Evolutionary conservation across 768 basidiomycete species (phyloP).

Genomic region (Gloeophyllum trabeum): DNA sequence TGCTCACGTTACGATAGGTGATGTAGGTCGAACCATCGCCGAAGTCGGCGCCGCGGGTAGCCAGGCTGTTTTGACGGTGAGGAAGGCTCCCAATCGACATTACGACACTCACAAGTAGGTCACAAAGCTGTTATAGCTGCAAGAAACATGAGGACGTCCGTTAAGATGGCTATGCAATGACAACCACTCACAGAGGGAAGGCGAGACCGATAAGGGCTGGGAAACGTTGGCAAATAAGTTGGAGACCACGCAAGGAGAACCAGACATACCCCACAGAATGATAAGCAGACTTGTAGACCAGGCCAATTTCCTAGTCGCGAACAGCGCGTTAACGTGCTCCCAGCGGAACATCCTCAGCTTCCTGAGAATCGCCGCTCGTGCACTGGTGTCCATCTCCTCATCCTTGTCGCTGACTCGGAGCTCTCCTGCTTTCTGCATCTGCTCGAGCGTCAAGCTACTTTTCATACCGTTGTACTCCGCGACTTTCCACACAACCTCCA

Average conservation of each 20-base stretch:
- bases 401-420: conserved; percentile 3
- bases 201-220: conserved; percentile 68
- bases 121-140: conserved; percentile 39
- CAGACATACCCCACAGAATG: conserved; percentile 34
- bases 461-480: conserved; percentile 48
- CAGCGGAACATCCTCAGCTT: conserved; percentile 26
- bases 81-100: neutral
- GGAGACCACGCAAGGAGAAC: neutral
- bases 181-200: conserved; percentile 43
- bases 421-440: conserved; percentile 22
- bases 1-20: conserved; percentile 59
- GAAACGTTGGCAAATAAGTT: neutral
- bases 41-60: conserved; percentile 55
- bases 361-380: conserved; percentile 25
- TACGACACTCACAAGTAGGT: conserved; percentile 38
- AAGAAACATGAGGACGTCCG: neutral
- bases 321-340: conserved; percentile 34
- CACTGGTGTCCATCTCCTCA: conserved; percentile 22
- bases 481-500: conserved; percentile 48
- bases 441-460: conserved; percentile 36
- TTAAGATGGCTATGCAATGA: neutral
- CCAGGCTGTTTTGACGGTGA: conserved; percentile 28
- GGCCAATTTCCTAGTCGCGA: conserved; percentile 37
- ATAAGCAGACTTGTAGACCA: conserved; percentile 40
- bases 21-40: conserved; percentile 61